Evolutionary conservation across 108 stramenopile species (phyloP).

Genomic region (Pseudonitzschia multiseries): DNA sequence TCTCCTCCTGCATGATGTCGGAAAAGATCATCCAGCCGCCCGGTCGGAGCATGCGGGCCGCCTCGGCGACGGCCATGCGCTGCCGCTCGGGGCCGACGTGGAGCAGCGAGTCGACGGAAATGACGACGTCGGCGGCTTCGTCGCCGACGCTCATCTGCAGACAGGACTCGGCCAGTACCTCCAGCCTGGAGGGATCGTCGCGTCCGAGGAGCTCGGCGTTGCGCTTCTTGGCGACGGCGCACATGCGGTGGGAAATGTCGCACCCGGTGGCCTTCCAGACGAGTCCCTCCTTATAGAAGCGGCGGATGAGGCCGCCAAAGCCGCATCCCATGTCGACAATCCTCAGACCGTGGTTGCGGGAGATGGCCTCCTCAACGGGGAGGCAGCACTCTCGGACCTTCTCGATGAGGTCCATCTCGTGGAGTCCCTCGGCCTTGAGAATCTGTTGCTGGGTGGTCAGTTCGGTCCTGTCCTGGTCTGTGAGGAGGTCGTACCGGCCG

Average conservation of each 20-base stretch:
- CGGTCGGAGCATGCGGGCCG: slow-evolving; percentile 44
- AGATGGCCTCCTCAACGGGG: background rate
- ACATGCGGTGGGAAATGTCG: slow-evolving; percentile 42
- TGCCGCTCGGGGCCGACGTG: slow-evolving; percentile 52
- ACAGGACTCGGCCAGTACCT: slow-evolving; percentile 44
- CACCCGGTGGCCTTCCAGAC: slow-evolving; percentile 45
- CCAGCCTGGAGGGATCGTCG: slow-evolving; percentile 19
- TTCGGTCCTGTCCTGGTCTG: slow-evolving; percentile 12
- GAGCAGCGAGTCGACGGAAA: slow-evolving; percentile 42
- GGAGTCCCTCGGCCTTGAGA: slow-evolving; percentile 35
- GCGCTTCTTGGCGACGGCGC: slow-evolving; percentile 30
- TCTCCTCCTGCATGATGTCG: slow-evolving; percentile 44
- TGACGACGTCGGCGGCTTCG: slow-evolving; percentile 42
- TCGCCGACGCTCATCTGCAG: slow-evolving; percentile 34
- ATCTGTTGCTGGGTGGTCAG: slow-evolving; percentile 29
- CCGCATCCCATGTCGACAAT: slow-evolving; percentile 50
- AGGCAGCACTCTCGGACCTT: slow-evolving; percentile 18
- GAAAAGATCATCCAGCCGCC: slow-evolving; percentile 52
- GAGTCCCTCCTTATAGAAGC: slow-evolving; percentile 32
- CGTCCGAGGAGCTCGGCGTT: slow-evolving; percentile 18
- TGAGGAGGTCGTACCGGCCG: slow-evolving; percentile 45
- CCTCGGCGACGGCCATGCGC: slow-evolving; percentile 37
- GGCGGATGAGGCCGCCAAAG: slow-evolving; percentile 45
- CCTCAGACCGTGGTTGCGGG: slow-evolving; percentile 25
- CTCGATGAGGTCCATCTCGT: slow-evolving; percentile 37